These are phyloP conservation scores for Alternaria infectoria DNA, from an alignment of 2,329 filamentous ascomycete genomes.

Conservation along the genomic window DNA sequence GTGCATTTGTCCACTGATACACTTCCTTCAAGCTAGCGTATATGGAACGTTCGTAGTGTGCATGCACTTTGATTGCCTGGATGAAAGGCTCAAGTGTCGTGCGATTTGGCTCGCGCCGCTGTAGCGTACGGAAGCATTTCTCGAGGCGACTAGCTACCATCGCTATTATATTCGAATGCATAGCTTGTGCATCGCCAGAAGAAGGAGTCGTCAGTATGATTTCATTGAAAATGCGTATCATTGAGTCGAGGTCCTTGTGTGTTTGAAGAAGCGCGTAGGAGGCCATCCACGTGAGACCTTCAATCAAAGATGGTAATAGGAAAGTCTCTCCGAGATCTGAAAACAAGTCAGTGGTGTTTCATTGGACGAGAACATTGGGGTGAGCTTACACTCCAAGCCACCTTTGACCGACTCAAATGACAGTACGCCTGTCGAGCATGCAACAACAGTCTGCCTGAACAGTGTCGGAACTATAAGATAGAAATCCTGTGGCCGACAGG, in stretches of 20 bases:
- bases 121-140: slow-evolving; percentile 69
- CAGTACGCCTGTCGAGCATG: slow-evolving; percentile 69
- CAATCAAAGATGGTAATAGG: slow-evolving; percentile 77
- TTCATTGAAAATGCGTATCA: slow-evolving; percentile 74
- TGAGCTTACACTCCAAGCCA: slow-evolving; percentile 72
- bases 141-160: slow-evolving; percentile 74
- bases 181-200: slow-evolving; percentile 72
- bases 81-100: slow-evolving; percentile 74
- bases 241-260: slow-evolving; percentile 67
- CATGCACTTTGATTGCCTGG: slow-evolving; percentile 65
- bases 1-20: slow-evolving; percentile 68
- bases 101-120: slow-evolving; percentile 69
- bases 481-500: slow-evolving; percentile 82
- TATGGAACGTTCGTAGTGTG: slow-evolving; percentile 65
- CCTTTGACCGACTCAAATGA: slow-evolving; percentile 73
- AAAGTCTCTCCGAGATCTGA: slow-evolving; percentile 79
- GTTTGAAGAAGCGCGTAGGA: slow-evolving; percentile 72
- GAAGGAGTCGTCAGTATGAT: slow-evolving; percentile 74
- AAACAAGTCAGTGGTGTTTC: slow-evolving; percentile 1
- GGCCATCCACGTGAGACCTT: slow-evolving; percentile 73
- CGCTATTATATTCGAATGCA: slow-evolving; percentile 74
- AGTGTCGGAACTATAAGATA: slow-evolving; percentile 78
- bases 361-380: not conserved
- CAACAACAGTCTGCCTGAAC: slow-evolving; percentile 76
- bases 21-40: slow-evolving; percentile 70